phyloP scores from a whole-genome alignment of 2,329 filamentous ascomycete species.

The Blumeria graminis region DNA sequence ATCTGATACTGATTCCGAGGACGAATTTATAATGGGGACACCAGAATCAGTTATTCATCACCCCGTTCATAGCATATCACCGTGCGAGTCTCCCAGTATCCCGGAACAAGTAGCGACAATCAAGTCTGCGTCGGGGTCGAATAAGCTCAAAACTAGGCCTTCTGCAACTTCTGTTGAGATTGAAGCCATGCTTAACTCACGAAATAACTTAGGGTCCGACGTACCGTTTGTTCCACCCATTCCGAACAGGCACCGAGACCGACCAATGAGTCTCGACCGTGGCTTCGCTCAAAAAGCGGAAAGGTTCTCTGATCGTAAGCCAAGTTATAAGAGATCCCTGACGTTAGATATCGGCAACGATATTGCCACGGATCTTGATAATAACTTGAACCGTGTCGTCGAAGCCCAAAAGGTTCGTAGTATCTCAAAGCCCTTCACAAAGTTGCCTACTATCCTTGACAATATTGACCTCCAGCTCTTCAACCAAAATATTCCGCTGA shows the following conservation, averaged over 20 bases:
- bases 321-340: slow-evolving; percentile 60
- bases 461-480: slow-evolving; percentile 21
- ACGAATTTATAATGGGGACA: slow-evolving; percentile 36
- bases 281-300: slow-evolving; percentile 12
- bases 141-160: slow-evolving; percentile 62
- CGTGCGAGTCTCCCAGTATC: slow-evolving; percentile 31
- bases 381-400: slow-evolving; percentile 86
- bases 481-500: slow-evolving; percentile 29
- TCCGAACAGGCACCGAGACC: slow-evolving; percentile 33
- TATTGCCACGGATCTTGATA: slow-evolving; percentile 63
- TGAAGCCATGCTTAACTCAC: slow-evolving; percentile 61
- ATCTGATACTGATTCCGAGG: slow-evolving; percentile 19
- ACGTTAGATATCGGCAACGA: slow-evolving; percentile 51
- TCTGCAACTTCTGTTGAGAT: slow-evolving; percentile 74
- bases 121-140: slow-evolving; percentile 51
- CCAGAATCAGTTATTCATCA: slow-evolving; percentile 82
- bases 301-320: slow-evolving; percentile 25
- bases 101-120: slow-evolving; percentile 73
- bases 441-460: slow-evolving; percentile 5
- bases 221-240: slow-evolving; percentile 34
- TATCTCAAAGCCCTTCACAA: slow-evolving; percentile 14
- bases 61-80: slow-evolving; percentile 21
- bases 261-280: slow-evolving; percentile 22
- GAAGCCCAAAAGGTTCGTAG: slow-evolving; percentile 81
- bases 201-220: slow-evolving; percentile 64